Percentiles rank a stretch among this genome's conserved stretches.
phyloP scores from a whole-genome alignment of 441 rosid species.

The Syzygium malaccense region DNA sequence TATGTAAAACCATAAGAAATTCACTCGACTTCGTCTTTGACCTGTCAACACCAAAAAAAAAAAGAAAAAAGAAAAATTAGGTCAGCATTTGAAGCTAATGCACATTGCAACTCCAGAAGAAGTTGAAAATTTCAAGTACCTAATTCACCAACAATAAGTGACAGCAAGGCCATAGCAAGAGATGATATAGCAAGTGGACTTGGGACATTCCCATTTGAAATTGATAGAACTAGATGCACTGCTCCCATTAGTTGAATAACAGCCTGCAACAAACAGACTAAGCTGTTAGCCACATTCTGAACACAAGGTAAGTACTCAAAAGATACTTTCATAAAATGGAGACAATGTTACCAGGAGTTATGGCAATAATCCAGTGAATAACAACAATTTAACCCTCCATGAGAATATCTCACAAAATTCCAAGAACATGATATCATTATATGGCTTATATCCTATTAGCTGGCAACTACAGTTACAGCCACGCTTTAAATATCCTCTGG shows the following conservation, averaged over 20 bases:
- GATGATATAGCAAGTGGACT: constrained; percentile 33
- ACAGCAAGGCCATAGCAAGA: constrained; percentile 30
- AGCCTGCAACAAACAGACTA: constrained; percentile 31
- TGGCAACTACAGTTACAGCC: not conserved
- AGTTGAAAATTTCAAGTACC: constrained; percentile 29
- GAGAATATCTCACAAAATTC: not conserved
- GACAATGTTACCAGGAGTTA: not conserved
- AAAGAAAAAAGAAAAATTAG: not conserved
- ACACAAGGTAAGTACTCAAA: not conserved
- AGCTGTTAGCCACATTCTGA: not conserved
- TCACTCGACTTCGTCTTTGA: constrained; percentile 46
- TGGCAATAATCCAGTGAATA: not conserved
- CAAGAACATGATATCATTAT: not conserved
- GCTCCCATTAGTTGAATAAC: constrained; percentile 32
- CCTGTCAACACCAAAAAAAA: constrained; percentile 19
- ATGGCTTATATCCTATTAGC: not conserved
- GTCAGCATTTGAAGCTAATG: not conserved
- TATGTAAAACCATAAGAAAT: constrained; percentile 42
- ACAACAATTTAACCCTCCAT: not conserved
- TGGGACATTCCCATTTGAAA: constrained; percentile 18
- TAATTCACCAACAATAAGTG: constrained; percentile 55
- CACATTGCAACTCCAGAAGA: not conserved
- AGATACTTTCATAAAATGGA: not conserved
- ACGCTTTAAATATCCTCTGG: not conserved
- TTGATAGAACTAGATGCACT: constrained; percentile 21